Percentiles rank a stretch among this genome's conserved stretches.
phyloP scores from a whole-genome alignment of 768 basidiomycete species.

The Lactarius indigo region DNA sequence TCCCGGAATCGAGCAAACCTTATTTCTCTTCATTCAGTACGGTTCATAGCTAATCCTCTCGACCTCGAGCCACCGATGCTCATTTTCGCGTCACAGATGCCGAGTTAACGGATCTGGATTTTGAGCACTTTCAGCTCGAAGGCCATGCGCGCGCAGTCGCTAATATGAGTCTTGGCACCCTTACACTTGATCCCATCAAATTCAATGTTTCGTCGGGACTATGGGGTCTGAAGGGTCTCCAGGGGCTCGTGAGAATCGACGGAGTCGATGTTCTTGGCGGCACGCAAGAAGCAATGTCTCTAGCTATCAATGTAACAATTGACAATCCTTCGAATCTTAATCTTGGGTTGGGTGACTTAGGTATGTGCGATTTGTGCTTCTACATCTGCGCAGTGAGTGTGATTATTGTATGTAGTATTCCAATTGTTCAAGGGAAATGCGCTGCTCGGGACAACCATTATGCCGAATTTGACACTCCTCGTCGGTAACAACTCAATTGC shows the following conservation, averaged over 20 bases:
- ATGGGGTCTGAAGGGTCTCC: slow-evolving; percentile 57
- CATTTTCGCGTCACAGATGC: slow-evolving; percentile 38
- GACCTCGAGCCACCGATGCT: neutral
- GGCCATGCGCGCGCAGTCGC: slow-evolving; percentile 60
- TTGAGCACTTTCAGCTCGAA: slow-evolving; percentile 52
- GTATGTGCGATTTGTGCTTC: slow-evolving; percentile 37
- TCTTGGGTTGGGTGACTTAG: slow-evolving; percentile 57
- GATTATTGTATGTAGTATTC: slow-evolving; percentile 40
- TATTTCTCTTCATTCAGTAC: slow-evolving; percentile 59
- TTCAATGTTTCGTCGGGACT: slow-evolving; percentile 65
- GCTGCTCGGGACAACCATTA: slow-evolving; percentile 54
- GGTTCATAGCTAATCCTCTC: slow-evolving; percentile 25
- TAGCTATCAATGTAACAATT: slow-evolving; percentile 60
- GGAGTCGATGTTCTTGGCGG: slow-evolving; percentile 67
- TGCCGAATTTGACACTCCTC: slow-evolving; percentile 56
- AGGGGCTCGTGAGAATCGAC: slow-evolving; percentile 51
- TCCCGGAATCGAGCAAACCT: slow-evolving; percentile 45
- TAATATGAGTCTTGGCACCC: slow-evolving; percentile 57
- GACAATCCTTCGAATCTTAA: slow-evolving; percentile 67
- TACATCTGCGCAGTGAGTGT: neutral
- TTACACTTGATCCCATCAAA: slow-evolving; percentile 67
- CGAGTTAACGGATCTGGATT: slow-evolving; percentile 48
- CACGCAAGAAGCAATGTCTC: slow-evolving; percentile 51
- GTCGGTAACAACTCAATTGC: slow-evolving; percentile 58
- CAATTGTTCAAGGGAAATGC: slow-evolving; percentile 51